Evolutionary conservation across 495 filamentous ascomycete genomes (phyloP), one percentile per base, ranked within the genome.

Genomic region (Emericellopsis terricola): DNA sequence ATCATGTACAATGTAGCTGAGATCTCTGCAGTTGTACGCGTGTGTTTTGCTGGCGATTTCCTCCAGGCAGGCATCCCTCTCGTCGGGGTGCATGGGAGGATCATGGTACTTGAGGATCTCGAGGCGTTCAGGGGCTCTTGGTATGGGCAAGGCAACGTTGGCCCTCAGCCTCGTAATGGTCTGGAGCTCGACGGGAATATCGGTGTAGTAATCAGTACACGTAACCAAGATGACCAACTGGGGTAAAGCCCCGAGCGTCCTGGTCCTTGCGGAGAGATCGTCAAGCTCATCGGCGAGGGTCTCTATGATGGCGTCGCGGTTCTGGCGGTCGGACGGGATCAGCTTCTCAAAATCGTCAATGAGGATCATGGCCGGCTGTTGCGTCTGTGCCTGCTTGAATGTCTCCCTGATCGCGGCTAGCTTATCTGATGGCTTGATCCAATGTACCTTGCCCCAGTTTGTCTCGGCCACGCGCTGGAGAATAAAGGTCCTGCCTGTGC

Each of bases 311-410:
- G 56, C 53, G 8, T 51, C 49, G 14, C 60, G 57, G 35, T 62
- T 58, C 19, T 52, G 51, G 20, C 64, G 57, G 5, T 70, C 68
- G 41, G 76, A 83, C 10, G 71, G 70, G 31, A 81, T 78, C 17
- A 94, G 55, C 34, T 62, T 62, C 33, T 93, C 80, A 19, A 94
- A 53, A 37, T 83, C 65, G 48, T 94, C 85, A 26, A 94, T 76
- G 10, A 92, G 56, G 19, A 97, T 65, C 4, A 89, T 66, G 41
- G 82, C 83, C 1, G 89, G 85, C 49, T 85, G 75, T 38, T 65
- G 62, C 4, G 64, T 62, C 31, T 58, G 55, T 8, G 89, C 87
- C 38, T 78, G 71, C 27, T 71, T 65, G 49, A 97, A 93, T 1
- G 67, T 51, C 34, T 71, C 70, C 31, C 73, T 63, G 20, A 93